These are phyloP conservation scores for Pseudognaphalium luteoalbum DNA, from an alignment of 129 eudicot species.

Conservation along the genomic window DNA sequence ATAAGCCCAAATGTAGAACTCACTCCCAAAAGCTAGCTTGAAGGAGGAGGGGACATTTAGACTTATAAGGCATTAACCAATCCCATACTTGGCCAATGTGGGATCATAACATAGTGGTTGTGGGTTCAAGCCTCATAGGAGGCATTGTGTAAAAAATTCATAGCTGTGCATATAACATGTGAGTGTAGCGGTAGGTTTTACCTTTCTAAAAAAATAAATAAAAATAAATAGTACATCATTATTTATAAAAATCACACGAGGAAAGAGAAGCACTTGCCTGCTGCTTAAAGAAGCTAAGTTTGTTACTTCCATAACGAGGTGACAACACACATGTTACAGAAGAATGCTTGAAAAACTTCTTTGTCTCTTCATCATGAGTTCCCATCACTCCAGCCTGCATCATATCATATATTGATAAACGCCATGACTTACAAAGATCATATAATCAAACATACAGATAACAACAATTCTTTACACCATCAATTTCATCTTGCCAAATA, in stretches of 20 bases:
- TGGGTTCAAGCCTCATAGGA: too few species aligned
- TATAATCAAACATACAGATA: slow-evolving; percentile 8
- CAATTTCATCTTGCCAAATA: slow-evolving; percentile 20
- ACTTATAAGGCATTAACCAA: too few species aligned
- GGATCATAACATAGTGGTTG: too few species aligned
- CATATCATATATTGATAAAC: slow-evolving; percentile 24
- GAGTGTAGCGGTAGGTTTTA: too few species aligned
- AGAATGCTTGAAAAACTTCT: slow-evolving; percentile 86
- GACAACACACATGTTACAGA: slow-evolving; percentile 83
- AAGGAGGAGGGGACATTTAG: too few species aligned
- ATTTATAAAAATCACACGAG: background rate
- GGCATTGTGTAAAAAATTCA: too few species aligned
- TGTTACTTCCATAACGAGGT: slow-evolving; percentile 91
- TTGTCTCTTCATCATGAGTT: slow-evolving; percentile 97
- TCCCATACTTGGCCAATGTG: too few species aligned
- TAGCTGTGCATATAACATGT: too few species aligned
- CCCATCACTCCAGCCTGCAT: slow-evolving; percentile 88
- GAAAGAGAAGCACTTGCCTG: slow-evolving; percentile 51
- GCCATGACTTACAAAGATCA: slow-evolving; percentile 17
- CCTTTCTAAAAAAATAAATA: too few species aligned
- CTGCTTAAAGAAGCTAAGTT: slow-evolving; percentile 75
- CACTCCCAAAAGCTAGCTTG: too few species aligned
- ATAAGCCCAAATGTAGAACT: too few species aligned
- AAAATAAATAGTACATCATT: background rate
- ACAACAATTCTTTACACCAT: slow-evolving; percentile 8